Base-by-base conservation (phyloP, 2,329 filamentous ascomycete genomes). In the Aspergillus intermedius region DNA sequence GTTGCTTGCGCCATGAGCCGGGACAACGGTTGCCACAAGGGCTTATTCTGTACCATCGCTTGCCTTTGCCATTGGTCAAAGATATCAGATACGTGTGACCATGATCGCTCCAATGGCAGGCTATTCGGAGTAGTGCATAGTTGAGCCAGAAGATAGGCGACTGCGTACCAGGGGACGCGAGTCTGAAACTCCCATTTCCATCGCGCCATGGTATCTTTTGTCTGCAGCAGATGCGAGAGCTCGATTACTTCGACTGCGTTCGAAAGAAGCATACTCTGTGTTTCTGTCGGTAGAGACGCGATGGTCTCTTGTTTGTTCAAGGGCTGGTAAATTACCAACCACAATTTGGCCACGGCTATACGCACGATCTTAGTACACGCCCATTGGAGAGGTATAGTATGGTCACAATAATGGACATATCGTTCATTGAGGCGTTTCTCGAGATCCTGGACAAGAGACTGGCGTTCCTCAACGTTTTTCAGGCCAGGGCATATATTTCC, bases 101-200 rank as follows among this genome's bases (percentile, higher is more conserved):
- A 28, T 28, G 25, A 28, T 12, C 9, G 25, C 25, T 28, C 9
- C 9, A 28, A 40, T 77, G 72, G 4, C 79, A 62, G 0, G 72
- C 72, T 1, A 67, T 54, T 76, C 77, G 79, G 0, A 71, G 74
- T 2, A 75, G 64, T 52, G 12, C 70, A 73, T 1, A 75, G 63
- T 55, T 81, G 77, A 10, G 81, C 69, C 23, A 82, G 56, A 0
- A 81, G 67, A 54, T 78, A 82, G 0, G 78, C 77, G 3, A 81
- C 73, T 4, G 79, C 77, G 53, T 81, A 74, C 77, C 79, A 82
- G 50, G 81, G 78, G 0, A 75, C 78, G 58, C 80, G 81, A 0
- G 77, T 79, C 55, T 80, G 76, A 60, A 79, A 81, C 5, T 80
- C 65, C 80, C 80, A 83, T 15, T 77, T 75, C 74, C 77, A 81